Evolutionary conservation across 2,329 filamentous ascomycete genomes (phyloP), one percentile per base, ranked within the genome.

Genomic region (Neopestalotiopsis sp.): DNA sequence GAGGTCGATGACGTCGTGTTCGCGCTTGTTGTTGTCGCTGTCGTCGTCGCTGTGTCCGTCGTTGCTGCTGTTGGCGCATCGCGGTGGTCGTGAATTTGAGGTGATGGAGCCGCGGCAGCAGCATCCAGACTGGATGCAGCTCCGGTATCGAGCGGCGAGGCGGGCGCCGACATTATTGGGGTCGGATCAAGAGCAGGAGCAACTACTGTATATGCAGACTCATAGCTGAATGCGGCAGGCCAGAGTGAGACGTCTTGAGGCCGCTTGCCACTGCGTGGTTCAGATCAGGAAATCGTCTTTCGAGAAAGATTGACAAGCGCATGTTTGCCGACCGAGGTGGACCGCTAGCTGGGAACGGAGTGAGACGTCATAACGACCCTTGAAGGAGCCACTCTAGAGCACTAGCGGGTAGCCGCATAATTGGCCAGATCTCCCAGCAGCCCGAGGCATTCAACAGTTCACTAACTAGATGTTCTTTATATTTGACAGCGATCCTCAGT

Each of bases 21-120:
- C 61, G 45, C 70, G 68, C 63, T 53, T 69, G 49, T 56, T 56
- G 49, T 56, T 53, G 45, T 53, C n/a, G 45, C 17, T 53, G 45
- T 53, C n/a, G 45, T 20, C 45, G 45, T 24, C 45, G 45, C 45
- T 17, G 45, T 53, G 9, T 24, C 45, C 3, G n/a, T 53, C 1
- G 45, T 53, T 53, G 45, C n/a, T 53, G 45, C 45, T 53, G 45
- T 20, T 20, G 45, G 45, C 45, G 45, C 57, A 59, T 62, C 59
- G n/a, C 59, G 59, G 24, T 62, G 12, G 42, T 75, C 73, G 53
- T 63, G 49, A 5, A 72, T 70, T 13, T 71, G 67, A 40, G 72
- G 71, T 49, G 69, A 62, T 5, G 70, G 69, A 3, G 72, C 34
- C 34, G 34, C 66, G 30, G 71, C 62, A 10, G 71, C 62, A 10